These are phyloP conservation scores for Purpureocillium lavendulum DNA, from an alignment of 2,329 filamentous ascomycete species.

Conservation along the genomic window DNA sequence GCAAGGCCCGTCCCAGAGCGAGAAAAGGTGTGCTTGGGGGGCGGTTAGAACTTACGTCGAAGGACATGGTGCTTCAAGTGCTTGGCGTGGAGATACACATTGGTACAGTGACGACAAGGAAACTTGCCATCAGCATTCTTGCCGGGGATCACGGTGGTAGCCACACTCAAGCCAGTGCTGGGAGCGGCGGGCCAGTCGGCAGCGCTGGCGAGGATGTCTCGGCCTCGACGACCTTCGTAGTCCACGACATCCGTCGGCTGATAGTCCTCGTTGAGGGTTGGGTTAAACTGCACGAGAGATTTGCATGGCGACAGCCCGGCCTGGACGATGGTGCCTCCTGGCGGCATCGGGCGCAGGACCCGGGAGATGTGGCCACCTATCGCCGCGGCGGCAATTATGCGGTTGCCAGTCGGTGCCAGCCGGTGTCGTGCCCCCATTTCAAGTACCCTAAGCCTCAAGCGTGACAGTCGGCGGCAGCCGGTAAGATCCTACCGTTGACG, in stretches of 20 bases:
- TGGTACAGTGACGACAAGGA: slow-evolving; percentile 94
- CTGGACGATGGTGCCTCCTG: slow-evolving; percentile 54
- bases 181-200: slow-evolving; percentile 76
- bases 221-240: slow-evolving; percentile 85
- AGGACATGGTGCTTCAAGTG: slow-evolving; percentile 94
- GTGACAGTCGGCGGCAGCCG: no score
- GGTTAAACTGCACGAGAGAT: slow-evolving; percentile 47
- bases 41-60: slow-evolving; percentile 94
- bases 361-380: slow-evolving; percentile 47
- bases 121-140: slow-evolving; percentile 98
- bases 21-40: slow-evolving; percentile 5
- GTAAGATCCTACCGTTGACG: no score
- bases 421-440: no score
- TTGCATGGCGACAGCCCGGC: slow-evolving; percentile 52
- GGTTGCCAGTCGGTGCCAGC: no score
- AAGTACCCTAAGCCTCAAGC: no score
- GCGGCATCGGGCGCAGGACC: slow-evolving; percentile 61
- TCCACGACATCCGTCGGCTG: slow-evolving; percentile 88
- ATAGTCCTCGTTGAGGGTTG: slow-evolving; percentile 47
- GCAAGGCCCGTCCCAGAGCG: no score
- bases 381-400: slow-evolving; percentile 70
- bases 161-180: slow-evolving; percentile 55
- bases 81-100: slow-evolving; percentile 96
- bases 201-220: slow-evolving; percentile 83
- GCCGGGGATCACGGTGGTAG: slow-evolving; percentile 77